Base-by-base conservation (phyloP, 345 rosid genomes). In the Erodium maritimum region DNA sequence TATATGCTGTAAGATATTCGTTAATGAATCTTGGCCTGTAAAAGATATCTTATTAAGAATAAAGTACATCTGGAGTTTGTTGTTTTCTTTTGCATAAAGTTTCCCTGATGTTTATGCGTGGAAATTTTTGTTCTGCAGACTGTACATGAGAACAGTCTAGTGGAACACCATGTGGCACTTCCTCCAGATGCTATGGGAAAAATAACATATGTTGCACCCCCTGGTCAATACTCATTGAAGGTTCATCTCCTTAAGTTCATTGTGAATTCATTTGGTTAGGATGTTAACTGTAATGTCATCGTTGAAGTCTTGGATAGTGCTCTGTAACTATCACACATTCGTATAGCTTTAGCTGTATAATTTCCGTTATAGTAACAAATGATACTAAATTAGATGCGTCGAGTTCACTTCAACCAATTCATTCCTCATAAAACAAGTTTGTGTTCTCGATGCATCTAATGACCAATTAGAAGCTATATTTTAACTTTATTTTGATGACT, bases 141-240 rank as follows among this genome's bases (percentile, higher is more conserved):
- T 22, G 99, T 94, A 71, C 87, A 81, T 22, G 99, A 94, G 80
- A 94, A 90, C 82, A 94, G 79, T 69, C 72, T 94, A 56, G 87
- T 94, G 96, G 72, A 81, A 48, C 99, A 94, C 65, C 89, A 75
- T 67, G 82, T 94, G 67, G 95, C 81, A 1, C 87, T 90, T 61
- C 97, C 97, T 63, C 97, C 99, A 58, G 96, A 87, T 78, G 79
- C 93, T 46, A 90, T 94, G 99, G 99, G 99, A 42, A 94, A 94
- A 74, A 68, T 94, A 69, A 76, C 84, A 64, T 94, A 90, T 65
- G 62, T 90, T 82, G 97, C 99, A 50, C 90, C 96, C 17, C 81
- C 97, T 76, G 99, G 99, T 72, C 97, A 94, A 82, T 94, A 94
- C 75, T 87, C 99, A 13, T 71, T 94, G 69, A 87, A 82, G 93